Evolutionary conservation across 1,139 yeast genomes (phyloP).

Genomic region (Geotrichum citri-aurantii): DNA sequence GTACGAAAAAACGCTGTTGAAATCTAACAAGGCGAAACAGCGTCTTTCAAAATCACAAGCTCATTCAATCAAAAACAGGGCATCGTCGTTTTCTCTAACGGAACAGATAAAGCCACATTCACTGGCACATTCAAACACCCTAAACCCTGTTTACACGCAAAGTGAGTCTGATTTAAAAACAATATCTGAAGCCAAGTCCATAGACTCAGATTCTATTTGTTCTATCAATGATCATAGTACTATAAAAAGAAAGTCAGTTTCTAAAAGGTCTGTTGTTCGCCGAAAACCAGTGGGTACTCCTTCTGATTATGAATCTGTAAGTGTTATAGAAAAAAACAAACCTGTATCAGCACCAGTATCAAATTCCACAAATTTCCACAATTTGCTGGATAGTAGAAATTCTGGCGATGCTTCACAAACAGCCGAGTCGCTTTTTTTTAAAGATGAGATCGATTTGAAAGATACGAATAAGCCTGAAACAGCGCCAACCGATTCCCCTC

Average conservation of each 20-base stretch:
- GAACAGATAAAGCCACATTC: background rate
- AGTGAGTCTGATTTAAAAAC: background rate
- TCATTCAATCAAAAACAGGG: background rate
- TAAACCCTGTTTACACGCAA: background rate
- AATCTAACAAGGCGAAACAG: background rate
- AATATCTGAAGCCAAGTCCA: background rate
- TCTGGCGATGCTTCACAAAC: background rate
- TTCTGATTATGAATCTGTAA: background rate
- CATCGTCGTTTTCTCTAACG: background rate
- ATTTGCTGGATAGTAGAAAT: background rate
- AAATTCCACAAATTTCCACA: background rate
- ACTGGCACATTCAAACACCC: background rate
- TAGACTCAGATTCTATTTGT: background rate
- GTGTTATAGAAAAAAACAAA: background rate
- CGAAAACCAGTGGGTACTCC: background rate
- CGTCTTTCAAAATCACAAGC: background rate
- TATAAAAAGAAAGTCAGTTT: background rate
- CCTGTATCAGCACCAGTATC: background rate
- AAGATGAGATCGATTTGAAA: background rate
- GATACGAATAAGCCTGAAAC: background rate
- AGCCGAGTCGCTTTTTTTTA: background rate
- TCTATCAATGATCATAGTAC: background rate
- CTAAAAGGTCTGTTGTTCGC: background rate
- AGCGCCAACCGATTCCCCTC: background rate
- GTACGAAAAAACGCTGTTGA: constrained; percentile 5